These are phyloP conservation scores for Zanthoxylum bungeanum DNA, from an alignment of 345 rosid species.

Conservation along the genomic window DNA sequence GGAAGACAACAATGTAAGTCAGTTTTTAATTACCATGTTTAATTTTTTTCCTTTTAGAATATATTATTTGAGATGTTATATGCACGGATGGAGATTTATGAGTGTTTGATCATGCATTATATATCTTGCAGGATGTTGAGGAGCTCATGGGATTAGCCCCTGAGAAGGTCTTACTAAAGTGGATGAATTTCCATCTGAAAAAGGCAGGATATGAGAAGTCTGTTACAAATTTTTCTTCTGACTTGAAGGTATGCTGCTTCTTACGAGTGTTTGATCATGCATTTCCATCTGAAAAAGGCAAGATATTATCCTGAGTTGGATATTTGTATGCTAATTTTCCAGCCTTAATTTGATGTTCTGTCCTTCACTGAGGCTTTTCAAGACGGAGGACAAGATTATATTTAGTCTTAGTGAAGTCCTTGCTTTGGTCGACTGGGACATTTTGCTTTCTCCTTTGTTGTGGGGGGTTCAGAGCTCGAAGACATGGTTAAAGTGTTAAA, in stretches of 20 bases:
- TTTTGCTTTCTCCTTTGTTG: neutral
- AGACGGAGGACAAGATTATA: neutral
- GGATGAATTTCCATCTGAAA: constrained; percentile 94
- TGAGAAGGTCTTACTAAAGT: constrained; percentile 77
- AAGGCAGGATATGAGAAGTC: constrained; percentile 87
- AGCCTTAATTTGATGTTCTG: neutral
- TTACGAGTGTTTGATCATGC: no score
- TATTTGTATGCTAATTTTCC: neutral
- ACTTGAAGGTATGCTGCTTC: constrained; percentile 58
- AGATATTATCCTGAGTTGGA: neutral
- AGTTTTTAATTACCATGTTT: constrained; percentile 1
- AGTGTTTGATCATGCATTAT: constrained; percentile 1
- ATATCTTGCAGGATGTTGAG: constrained; percentile 67
- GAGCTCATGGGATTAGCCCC: constrained; percentile 88
- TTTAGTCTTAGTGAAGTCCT: neutral
- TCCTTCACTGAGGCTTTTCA: neutral
- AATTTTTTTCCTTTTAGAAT: neutral
- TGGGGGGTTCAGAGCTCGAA: neutral
- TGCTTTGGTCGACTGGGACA: neutral
- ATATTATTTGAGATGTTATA: neutral
- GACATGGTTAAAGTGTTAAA: neutral
- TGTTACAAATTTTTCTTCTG: constrained; percentile 78
- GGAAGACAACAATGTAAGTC: constrained; percentile 66
- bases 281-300: no score
- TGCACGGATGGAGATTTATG: neutral